These are phyloP conservation scores for Conidiobolus incongruus DNA, from an alignment of 371 early-diverging fungal species.

Conservation along the genomic window DNA sequence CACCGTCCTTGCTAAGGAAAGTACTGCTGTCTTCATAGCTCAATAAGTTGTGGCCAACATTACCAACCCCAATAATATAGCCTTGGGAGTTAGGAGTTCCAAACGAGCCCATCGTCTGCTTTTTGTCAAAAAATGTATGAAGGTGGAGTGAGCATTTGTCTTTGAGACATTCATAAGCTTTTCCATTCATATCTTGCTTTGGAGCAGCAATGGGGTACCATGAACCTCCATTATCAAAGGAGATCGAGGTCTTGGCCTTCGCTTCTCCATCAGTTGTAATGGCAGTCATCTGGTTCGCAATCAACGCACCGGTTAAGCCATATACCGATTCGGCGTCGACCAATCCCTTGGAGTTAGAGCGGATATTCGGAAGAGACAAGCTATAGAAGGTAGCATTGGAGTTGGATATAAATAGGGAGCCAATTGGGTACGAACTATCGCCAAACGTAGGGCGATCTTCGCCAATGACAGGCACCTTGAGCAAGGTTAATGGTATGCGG, in stretches of 20 bases:
- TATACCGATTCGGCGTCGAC: constrained; percentile 87
- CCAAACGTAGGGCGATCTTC: not conserved
- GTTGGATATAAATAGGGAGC: constrained; percentile 64
- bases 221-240: constrained; percentile 2
- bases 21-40: constrained; percentile 40
- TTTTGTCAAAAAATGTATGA: constrained; percentile 41
- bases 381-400: constrained; percentile 56
- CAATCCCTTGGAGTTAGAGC: constrained; percentile 36
- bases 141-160: constrained; percentile 44
- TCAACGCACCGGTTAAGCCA: constrained; percentile 57
- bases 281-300: constrained; percentile 72
- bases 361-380: constrained; percentile 47
- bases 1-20: constrained; percentile 60
- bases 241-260: constrained; percentile 23
- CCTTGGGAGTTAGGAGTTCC: constrained; percentile 58
- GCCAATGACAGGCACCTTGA: not conserved
- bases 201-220: not conserved
- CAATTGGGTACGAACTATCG: constrained; percentile 9
- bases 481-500: not conserved
- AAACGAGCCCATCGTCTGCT: constrained; percentile 27
- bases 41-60: constrained; percentile 40
- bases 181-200: not conserved
- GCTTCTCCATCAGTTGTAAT: constrained; percentile 34
- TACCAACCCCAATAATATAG: constrained; percentile 72
- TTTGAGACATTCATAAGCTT: constrained; percentile 18